Evolutionary conservation across 2,329 filamentous ascomycete genomes (phyloP), one percentile per base, ranked within the genome.

Genomic region (Aschersonia sp.): DNA sequence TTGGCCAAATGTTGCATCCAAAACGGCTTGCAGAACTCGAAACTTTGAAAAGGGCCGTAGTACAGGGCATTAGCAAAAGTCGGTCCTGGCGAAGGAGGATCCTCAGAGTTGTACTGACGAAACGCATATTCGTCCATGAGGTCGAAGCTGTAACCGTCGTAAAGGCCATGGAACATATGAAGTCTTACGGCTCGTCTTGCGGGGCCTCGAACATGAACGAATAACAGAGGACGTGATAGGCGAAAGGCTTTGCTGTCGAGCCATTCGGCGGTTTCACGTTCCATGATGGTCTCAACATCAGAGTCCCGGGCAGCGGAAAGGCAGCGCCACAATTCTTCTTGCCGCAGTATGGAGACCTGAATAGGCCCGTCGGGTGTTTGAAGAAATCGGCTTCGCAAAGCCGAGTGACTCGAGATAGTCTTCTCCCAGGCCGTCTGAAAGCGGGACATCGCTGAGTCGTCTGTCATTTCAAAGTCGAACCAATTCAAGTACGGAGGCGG

Each of bases 91-190:
- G 68, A 69, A 5, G 58, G 1, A 2, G 55, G 40, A 50, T 56
- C 5, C 44, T 55, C 30, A 3, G 46, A 47, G 3, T 38, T 10
- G 42, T 61, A 62, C 5, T 55, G 44, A 6, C 45, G 42, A 31
- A 57, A 12, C 58, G 94, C 69, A 28, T 72, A 64, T 3, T 74
- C 60, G 28, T 94, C 70, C 40, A 94, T 71, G 30, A 87, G 61
- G 2, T 75, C 72, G 40, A 94, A 74, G 51, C 88, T 91, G 53
- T 77, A 83, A 2, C 88, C 89, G 62, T 96, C 89, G 55, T 96
- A 96, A 0, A 95, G 62, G 0, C 77, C 88, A 59, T 96, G 89
- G 63, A 95, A 94, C 1, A 94, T 47, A 5, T 20, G 31, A 20
- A 51, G 47, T 38, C 50, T 45, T 9, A 49, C 45, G 5, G 31